phyloP scores from a whole-genome alignment of 164 flowering plant species.

The Kingdonia uniflora region DNA sequence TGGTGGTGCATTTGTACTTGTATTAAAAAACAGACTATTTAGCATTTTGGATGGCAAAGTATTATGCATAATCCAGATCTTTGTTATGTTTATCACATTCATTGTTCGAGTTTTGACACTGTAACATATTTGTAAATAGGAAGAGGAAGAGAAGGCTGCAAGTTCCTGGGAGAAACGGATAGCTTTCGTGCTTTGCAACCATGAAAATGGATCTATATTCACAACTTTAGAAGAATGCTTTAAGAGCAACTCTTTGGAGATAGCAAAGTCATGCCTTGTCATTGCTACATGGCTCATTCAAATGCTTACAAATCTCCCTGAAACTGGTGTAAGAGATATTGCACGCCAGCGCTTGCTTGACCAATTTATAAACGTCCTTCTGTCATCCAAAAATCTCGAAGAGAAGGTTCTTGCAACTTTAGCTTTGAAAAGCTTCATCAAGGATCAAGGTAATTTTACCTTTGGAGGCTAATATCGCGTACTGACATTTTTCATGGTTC shows the following conservation, averaged over 20 bases:
- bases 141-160: slow-evolving; percentile 51
- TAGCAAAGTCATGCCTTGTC: slow-evolving; percentile 54
- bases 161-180: slow-evolving; percentile 55
- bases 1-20: too few relatives aligned
- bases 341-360: slow-evolving; percentile 51
- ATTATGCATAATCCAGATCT: too few relatives aligned
- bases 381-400: slow-evolving; percentile 54
- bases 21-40: too few relatives aligned
- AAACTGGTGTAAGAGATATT: slow-evolving; percentile 41
- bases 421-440: slow-evolving; percentile 48
- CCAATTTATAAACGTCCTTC: slow-evolving; percentile 51
- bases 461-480: neutral
- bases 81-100: slow-evolving; percentile 1
- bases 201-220: slow-evolving; percentile 60
- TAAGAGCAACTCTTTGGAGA: slow-evolving; percentile 51
- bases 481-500: too few relatives aligned
- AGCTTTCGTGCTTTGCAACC: slow-evolving; percentile 65
- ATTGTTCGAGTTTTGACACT: neutral
- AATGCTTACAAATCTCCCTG: slow-evolving; percentile 53
- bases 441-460: slow-evolving; percentile 35
- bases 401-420: slow-evolving; percentile 59
- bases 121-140: slow-evolving; percentile 23
- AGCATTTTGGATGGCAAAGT: too few relatives aligned
- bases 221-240: slow-evolving; percentile 65
- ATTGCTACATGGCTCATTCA: slow-evolving; percentile 56